Conservation (phyloP, 1,284 basidiomycete genomes). For the Tylopilus sp. region DNA sequence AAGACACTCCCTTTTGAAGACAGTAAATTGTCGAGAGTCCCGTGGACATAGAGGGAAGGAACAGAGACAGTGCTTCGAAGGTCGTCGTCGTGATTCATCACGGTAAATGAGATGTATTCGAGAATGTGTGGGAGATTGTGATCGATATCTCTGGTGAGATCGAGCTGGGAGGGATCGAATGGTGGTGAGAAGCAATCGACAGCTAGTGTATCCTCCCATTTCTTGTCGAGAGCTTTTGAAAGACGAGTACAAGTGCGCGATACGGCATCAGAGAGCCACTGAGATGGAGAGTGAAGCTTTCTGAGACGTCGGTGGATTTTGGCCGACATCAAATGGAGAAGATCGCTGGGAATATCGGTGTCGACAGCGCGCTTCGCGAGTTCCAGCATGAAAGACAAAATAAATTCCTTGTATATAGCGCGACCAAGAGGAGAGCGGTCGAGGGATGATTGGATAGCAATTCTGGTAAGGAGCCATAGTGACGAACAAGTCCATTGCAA, state of each 20-base stretch:
- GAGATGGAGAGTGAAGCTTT: slow-evolving; percentile 43
- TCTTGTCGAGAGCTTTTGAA: slow-evolving; percentile 10
- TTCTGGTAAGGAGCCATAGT: slow-evolving; percentile 58
- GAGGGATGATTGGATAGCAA: slow-evolving; percentile 42
- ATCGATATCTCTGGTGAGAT: slow-evolving; percentile 38
- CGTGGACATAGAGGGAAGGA: too few species aligned
- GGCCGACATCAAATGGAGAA: slow-evolving; percentile 39
- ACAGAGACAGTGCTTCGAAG: too few species aligned
- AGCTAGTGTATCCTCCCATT: slow-evolving; percentile 22
- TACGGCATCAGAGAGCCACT: slow-evolving; percentile 14
- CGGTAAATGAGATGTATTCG: too few species aligned
- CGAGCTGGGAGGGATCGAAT: slow-evolving; percentile 36
- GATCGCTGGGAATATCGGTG: slow-evolving; percentile 39
- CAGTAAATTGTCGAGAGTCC: too few species aligned
- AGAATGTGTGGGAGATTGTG: too few species aligned
- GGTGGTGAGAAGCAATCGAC: slow-evolving; percentile 27
- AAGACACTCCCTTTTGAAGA: too few species aligned
- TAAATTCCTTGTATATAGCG: neutral
- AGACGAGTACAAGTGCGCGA: slow-evolving; percentile 7
- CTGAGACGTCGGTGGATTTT: slow-evolving; percentile 49
- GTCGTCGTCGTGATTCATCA: too few species aligned
- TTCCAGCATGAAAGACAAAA: slow-evolving; percentile 39
- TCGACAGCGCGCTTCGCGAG: slow-evolving; percentile 39
- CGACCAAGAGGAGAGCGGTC: slow-evolving; percentile 29
- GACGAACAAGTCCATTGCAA: slow-evolving; percentile 42